Base-by-base conservation (phyloP, 2,329 filamentous ascomycete species). In the Fusarium sp. region DNA sequence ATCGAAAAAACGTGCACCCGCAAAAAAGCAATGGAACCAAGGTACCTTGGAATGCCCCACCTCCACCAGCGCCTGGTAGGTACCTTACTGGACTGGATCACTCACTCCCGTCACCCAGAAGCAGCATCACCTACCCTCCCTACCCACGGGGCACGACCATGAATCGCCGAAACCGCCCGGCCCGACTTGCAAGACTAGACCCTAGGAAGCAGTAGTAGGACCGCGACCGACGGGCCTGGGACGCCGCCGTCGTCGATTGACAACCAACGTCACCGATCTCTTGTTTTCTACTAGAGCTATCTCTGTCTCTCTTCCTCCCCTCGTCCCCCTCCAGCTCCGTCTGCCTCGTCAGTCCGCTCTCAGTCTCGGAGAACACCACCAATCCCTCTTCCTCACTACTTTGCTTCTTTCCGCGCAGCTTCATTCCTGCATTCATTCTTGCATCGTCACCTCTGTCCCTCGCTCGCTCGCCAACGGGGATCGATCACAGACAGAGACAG, bases 161-260 rank as follows among this genome's bases (percentile, higher is more conserved):
- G 78, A 79, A 64, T 72, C 70, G 68, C 76, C 79, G 70, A 78
- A 71, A 73, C 74, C 75, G 68, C 78, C 79, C 65, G 77, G 73
- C 66, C 73, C 73, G 68, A 77, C 72, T 67, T 54, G 27, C 65
- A 16, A 47, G 42, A 66, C 42, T 50, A 73, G 65, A 69, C 62
- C 61, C 54, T 54, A 47, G 27, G 20, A 65, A 64, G 45, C 35
- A n/a, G 29, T 58, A 42, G 52, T 54, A 40, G 56, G 40, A 52
- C 63, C 59, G 63, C 40, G 35, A 63, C 65, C 40, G 35, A 63
- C 65, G 68, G 70, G 67, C 61, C 69, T 77, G 50, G 50, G 50
- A 54, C 57, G 77, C 79, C 66, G 80, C 79, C 63, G 78, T 81
- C 61, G 80, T 78, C 58, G 50, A 54, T 54, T 54, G 77, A 60